Conservation (phyloP, 495 filamentous ascomycete genomes). For the Jackrogersella multiformis region DNA sequence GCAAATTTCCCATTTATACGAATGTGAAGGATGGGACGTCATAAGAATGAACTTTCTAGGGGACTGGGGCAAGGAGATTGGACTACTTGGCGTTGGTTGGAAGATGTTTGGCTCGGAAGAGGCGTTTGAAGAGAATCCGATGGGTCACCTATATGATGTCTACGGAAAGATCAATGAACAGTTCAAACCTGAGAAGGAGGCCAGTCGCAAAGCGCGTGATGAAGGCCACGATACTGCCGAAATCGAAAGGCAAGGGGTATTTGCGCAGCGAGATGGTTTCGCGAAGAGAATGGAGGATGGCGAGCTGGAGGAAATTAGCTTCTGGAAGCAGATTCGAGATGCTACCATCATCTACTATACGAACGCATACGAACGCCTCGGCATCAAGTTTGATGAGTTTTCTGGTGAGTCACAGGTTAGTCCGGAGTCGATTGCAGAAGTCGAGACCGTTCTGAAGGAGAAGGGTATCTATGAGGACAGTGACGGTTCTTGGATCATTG, state of each 20-base stretch:
- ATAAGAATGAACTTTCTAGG: slow-evolving; percentile 5
- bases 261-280: slow-evolving; percentile 2
- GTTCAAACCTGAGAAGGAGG: slow-evolving; percentile 8
- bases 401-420: slow-evolving; percentile 6
- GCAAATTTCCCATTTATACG: not conserved
- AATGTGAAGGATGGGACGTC: not conserved
- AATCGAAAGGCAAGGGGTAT: not conserved
- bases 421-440: slow-evolving; percentile 1
- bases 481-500: slow-evolving; percentile 10
- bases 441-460: slow-evolving; percentile 5
- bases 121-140: not conserved
- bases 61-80: slow-evolving; percentile 6
- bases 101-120: slow-evolving; percentile 3
- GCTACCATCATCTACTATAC: slow-evolving; percentile 6
- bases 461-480: slow-evolving; percentile 6
- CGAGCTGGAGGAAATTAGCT: not conserved
- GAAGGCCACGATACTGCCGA: slow-evolving; percentile 2
- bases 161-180: slow-evolving; percentile 1
- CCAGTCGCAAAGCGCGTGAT: slow-evolving; percentile 3
- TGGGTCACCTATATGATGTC: not conserved
- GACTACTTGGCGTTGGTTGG: slow-evolving; percentile 4
- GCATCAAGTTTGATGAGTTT: not conserved
- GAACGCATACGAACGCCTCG: not conserved
- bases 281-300: slow-evolving; percentile 9
- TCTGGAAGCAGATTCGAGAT: not conserved